Conservation (phyloP, 805 yeast genomes). For the Tanozyma kutaoensis region DNA sequence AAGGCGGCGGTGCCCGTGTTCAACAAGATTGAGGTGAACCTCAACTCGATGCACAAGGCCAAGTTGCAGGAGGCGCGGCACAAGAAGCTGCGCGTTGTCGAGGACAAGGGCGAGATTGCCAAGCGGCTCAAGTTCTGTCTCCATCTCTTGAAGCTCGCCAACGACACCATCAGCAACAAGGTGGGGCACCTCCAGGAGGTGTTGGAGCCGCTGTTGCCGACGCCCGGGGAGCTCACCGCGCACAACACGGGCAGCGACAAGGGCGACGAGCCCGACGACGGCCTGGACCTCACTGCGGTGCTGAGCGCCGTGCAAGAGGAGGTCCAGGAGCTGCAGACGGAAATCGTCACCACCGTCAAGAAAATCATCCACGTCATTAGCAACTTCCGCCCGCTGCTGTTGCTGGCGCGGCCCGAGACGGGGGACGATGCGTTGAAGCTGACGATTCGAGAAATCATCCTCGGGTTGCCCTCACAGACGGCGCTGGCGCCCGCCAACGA, state of each 20-base stretch:
- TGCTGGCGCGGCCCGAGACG: constrained; percentile 2
- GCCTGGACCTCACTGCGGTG: constrained; percentile 4
- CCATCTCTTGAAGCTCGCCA: constrained; percentile 70
- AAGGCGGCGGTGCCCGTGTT: constrained; percentile 43
- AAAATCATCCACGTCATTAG: constrained; percentile 80
- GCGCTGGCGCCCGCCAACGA: constrained; percentile 49
- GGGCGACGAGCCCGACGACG: constrained; percentile 6
- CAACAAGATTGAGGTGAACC: constrained; percentile 30
- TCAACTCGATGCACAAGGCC: constrained; percentile 25
- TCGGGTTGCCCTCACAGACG: constrained; percentile 57
- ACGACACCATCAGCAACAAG: constrained; percentile 56
- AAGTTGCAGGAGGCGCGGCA: constrained; percentile 7
- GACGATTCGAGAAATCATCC: constrained; percentile 65
- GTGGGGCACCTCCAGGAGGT: constrained; percentile 45
- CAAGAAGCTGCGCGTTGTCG: constrained; percentile 5
- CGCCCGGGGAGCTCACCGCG: not conserved
- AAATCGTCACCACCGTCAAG: constrained; percentile 78
- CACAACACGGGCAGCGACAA: constrained; percentile 6
- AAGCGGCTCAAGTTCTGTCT: constrained; percentile 67
- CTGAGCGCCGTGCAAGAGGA: constrained; percentile 6
- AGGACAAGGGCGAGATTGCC: constrained; percentile 43
- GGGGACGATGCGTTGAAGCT: constrained; percentile 30
- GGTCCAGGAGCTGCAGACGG: constrained; percentile 48
- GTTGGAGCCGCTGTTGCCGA: too few species aligned
- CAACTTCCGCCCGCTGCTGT: constrained; percentile 43